These are phyloP conservation scores for Scedosporium minutisporum DNA, from an alignment of 2,329 filamentous ascomycete genomes.

Conservation along the genomic window DNA sequence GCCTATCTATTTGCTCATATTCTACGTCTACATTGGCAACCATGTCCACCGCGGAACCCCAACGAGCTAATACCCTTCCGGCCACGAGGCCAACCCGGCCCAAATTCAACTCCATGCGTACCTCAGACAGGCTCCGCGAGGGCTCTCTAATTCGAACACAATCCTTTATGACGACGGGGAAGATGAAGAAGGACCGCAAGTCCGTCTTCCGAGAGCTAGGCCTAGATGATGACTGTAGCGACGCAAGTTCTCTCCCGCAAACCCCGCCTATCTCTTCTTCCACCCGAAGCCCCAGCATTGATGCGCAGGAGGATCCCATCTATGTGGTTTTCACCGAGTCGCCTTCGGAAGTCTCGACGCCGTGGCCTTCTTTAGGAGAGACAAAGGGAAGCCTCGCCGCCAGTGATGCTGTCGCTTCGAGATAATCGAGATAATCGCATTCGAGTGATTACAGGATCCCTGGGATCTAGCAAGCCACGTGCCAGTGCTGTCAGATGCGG, in stretches of 20 bases:
- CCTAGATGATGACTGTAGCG: constrained; percentile 25
- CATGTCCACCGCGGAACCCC: not conserved
- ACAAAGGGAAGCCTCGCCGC: not conserved
- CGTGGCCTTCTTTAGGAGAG: not conserved
- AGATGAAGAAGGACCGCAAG: constrained; percentile 38
- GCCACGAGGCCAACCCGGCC: not conserved
- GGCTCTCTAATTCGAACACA: constrained; percentile 27
- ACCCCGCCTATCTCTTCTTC: not conserved
- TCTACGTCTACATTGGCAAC: not conserved
- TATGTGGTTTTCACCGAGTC: not conserved
- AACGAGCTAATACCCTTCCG: not conserved
- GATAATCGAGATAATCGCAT: no score
- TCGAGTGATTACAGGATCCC: no score
- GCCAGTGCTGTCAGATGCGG: no score
- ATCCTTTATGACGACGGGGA: constrained; percentile 30
- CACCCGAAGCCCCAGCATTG: not conserved
- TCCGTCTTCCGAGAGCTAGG: constrained; percentile 45
- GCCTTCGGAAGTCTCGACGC: not conserved
- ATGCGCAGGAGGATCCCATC: not conserved
- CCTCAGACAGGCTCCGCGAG: constrained; percentile 42
- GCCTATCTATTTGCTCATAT: not conserved
- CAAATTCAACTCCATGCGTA: constrained; percentile 32
- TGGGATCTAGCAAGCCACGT: no score
- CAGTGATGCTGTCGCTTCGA: not conserved
- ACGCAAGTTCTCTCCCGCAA: not conserved